phyloP scores from a whole-genome alignment of 1,284 basidiomycete genomes.

The Chalciporus sp. region DNA sequence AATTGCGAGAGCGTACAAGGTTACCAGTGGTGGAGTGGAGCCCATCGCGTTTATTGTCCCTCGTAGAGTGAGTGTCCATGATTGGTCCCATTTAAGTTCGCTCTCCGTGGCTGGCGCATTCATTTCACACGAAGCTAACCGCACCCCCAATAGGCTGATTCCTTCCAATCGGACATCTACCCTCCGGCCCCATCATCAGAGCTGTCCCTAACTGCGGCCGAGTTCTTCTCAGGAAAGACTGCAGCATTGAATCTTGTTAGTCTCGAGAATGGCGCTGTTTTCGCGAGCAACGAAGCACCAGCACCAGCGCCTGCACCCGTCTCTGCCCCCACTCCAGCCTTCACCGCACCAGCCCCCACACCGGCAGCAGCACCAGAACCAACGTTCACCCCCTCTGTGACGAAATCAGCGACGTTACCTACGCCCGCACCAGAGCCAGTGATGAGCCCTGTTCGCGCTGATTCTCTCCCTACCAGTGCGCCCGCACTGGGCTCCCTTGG shows the following conservation, averaged over 20 bases:
- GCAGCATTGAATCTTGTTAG: slow-evolving; percentile 71
- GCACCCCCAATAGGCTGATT: slow-evolving; percentile 59
- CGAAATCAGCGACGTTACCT: slow-evolving; percentile 12
- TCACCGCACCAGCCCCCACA: slow-evolving; percentile 19
- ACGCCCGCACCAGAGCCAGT: not conserved
- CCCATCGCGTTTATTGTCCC: slow-evolving; percentile 95
- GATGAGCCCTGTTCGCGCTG: slow-evolving; percentile 12
- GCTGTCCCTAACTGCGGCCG: slow-evolving; percentile 77
- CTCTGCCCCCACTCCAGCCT: slow-evolving; percentile 24
- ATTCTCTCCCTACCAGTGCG: slow-evolving; percentile 22
- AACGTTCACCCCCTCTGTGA: slow-evolving; percentile 10
- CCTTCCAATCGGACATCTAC: slow-evolving; percentile 94
- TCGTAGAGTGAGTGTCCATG: slow-evolving; percentile 62
- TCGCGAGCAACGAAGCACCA: slow-evolving; percentile 34
- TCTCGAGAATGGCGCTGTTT: slow-evolving; percentile 59
- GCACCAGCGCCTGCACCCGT: slow-evolving; percentile 27
- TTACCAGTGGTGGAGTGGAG: slow-evolving; percentile 76
- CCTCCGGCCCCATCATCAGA: slow-evolving; percentile 86
- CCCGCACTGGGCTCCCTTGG: slow-evolving; percentile 20
- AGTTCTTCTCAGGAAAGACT: slow-evolving; percentile 87
- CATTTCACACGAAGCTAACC: not conserved
- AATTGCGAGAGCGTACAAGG: slow-evolving; percentile 94
- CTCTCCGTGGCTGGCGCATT: not conserved
- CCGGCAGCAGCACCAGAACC: slow-evolving; percentile 20
- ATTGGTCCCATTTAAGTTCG: not conserved